Base-by-base conservation (phyloP, 1,139 yeast genomes). In the Candida gigantensis region DNA sequence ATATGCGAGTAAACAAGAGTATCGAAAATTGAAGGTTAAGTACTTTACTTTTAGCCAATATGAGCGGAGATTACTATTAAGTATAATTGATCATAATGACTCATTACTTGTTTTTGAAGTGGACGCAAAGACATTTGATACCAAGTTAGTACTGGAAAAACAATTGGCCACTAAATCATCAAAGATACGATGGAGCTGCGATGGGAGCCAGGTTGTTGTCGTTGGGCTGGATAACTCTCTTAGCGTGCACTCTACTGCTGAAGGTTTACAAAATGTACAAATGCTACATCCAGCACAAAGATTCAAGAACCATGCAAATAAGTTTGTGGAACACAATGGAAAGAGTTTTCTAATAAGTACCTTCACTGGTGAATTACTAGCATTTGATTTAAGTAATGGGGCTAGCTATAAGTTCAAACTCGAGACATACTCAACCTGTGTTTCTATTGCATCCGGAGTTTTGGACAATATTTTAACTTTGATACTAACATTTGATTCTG, bases 401-500 rank as follows among this genome's bases (percentile, higher is more conserved):
- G 15, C 27, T 4, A 14, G 6, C 11, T 36, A 20, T 19, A 37
- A 35, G 16, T 36, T 27, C 20, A 24, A 23, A 7, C 32, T 43
- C 9, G 40, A 37, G 12, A 35, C 14, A 3, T 37, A 30, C 23
- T 14, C 28, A 2, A 27, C 45, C 5, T 38, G 45, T 19, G 20
- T 36, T 2, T 44, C 47, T n/a, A 36, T 45, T 17, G 34, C 32
- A 4, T 26, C 37, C 4, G 47, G 46, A n/a, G 31, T 30, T 2
- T 23, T 23, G 8, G 30, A 30, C 3, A 18, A 30, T 8, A 7
- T 19, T 1, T 27, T 48, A 41, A 35, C 34, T 2, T 30, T 46
- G 12, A 36, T 54, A 2, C 12, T 57, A 14, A 45, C 53, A 6
- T 59, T 47, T 34, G 74, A 68, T 39, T 50, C 53, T 35, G 71